These are phyloP conservation scores for Gnomoniopsis sp. DNA, from an alignment of 2,329 filamentous ascomycete species.

Conservation along the genomic window DNA sequence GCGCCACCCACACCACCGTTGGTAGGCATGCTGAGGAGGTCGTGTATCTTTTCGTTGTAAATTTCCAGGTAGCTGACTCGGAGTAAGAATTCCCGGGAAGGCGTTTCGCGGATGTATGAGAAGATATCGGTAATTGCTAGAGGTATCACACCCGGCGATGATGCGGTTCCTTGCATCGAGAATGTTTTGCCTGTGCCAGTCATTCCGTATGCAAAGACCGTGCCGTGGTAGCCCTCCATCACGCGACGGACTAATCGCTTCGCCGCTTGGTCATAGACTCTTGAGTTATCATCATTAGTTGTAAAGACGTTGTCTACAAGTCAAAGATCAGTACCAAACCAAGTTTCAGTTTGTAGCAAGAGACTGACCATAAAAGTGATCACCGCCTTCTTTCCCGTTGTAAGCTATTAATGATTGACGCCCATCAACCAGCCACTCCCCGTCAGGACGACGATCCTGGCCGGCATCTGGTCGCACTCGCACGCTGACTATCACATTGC, in stretches of 20 bases:
- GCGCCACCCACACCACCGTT: slow-evolving; percentile 51
- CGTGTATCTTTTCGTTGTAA: slow-evolving; percentile 97
- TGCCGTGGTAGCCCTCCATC: slow-evolving; percentile 99
- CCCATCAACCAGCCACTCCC: slow-evolving; percentile 90
- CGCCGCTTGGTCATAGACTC: slow-evolving; percentile 90
- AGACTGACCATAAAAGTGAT: slow-evolving; percentile 81
- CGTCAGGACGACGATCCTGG: slow-evolving; percentile 62
- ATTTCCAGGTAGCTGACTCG: slow-evolving; percentile 98
- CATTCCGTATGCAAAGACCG: slow-evolving; percentile 98
- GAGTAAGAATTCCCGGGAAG: slow-evolving; percentile 87
- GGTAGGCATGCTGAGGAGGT: slow-evolving; percentile 76
- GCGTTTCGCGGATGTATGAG: slow-evolving; percentile 96
- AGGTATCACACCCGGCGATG: slow-evolving; percentile 93
- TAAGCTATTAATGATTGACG: slow-evolving; percentile 79
- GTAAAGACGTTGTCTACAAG: slow-evolving; percentile 88
- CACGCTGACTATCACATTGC: slow-evolving; percentile 94
- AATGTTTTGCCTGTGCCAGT: slow-evolving; percentile 98
- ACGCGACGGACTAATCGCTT: slow-evolving; percentile 93
- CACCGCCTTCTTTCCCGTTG: slow-evolving; percentile 82
- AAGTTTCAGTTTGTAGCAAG: neutral
- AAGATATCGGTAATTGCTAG: slow-evolving; percentile 98
- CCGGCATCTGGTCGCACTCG: slow-evolving; percentile 81
- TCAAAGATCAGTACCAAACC: slow-evolving; percentile 14
- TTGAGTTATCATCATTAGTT: slow-evolving; percentile 87
- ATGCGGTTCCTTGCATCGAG: slow-evolving; percentile 97